Conservation (phyloP, 805 yeast species). For the Saccharomyces eubayanus region DNA sequence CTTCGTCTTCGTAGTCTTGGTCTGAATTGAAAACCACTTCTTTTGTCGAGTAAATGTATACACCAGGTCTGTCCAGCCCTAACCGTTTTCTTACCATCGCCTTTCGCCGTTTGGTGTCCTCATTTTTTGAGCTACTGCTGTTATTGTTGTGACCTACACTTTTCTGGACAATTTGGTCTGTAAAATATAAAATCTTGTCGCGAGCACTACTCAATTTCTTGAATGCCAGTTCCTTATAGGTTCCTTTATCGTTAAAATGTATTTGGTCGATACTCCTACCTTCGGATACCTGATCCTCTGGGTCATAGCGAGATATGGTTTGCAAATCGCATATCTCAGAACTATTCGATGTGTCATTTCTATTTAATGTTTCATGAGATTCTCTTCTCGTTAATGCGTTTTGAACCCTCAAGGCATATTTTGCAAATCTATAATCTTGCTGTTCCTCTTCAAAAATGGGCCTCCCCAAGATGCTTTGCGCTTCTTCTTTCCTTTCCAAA, state of each 20-base stretch:
- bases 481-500: slow-evolving; percentile 51
- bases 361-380: slow-evolving; percentile 4
- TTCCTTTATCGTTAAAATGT: slow-evolving; percentile 10
- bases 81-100: slow-evolving; percentile 22
- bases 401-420: slow-evolving; percentile 23
- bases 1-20: slow-evolving; percentile 6
- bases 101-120: slow-evolving; percentile 7
- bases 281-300: not conserved
- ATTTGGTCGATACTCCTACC: slow-evolving; percentile 14
- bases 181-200: slow-evolving; percentile 36
- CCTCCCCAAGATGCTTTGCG: slow-evolving; percentile 67
- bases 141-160: slow-evolving; percentile 43
- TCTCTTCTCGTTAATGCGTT: slow-evolving; percentile 17
- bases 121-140: slow-evolving; percentile 15
- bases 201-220: slow-evolving; percentile 27
- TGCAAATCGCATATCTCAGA: not conserved
- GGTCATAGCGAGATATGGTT: not conserved
- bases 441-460: slow-evolving; percentile 64
- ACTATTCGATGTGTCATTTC: not conserved
- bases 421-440: slow-evolving; percentile 23
- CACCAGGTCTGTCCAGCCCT: slow-evolving; percentile 27
- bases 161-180: slow-evolving; percentile 48
- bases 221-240: slow-evolving; percentile 16
- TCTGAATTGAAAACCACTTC: slow-evolving; percentile 36
- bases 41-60: slow-evolving; percentile 37